Conservation (phyloP, 495 filamentous ascomycete species). For the Aspergillus haitiensis region DNA sequence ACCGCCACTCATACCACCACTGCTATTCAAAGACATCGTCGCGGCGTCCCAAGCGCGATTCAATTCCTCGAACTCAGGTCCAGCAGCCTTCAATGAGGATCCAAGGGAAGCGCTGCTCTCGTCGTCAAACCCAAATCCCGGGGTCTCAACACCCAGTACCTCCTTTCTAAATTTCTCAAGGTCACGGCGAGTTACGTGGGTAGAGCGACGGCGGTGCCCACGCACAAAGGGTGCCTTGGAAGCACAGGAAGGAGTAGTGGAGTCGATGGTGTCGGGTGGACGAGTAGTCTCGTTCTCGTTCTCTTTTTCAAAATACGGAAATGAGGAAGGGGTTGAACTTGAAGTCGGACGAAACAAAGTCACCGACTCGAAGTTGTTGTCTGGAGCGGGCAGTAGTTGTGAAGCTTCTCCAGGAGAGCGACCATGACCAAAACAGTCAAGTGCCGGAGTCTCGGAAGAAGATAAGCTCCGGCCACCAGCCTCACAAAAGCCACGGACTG, state of each 20-base stretch:
- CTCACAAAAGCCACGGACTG: conserved; percentile 16
- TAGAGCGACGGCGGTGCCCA: conserved; percentile 50
- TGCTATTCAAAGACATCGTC: conserved; percentile 41
- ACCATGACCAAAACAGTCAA: conserved; percentile 29
- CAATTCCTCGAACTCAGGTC: conserved; percentile 38
- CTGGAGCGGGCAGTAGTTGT: conserved; percentile 10
- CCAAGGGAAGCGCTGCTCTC: conserved; percentile 31
- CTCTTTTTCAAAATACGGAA: background rate
- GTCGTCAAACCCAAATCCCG: conserved; percentile 34
- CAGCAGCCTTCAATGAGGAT: conserved; percentile 24
- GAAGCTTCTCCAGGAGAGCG: conserved; percentile 4
- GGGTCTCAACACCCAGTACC: conserved; percentile 40
- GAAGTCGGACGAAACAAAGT: conserved; percentile 4
- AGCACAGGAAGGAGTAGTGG: conserved; percentile 32
- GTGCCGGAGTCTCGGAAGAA: conserved; percentile 28
- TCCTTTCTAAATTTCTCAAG: conserved; percentile 48
- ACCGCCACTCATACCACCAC: conserved; percentile 34
- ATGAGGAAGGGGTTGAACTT: background rate
- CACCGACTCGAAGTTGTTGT: conserved; percentile 9
- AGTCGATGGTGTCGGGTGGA: conserved; percentile 42
- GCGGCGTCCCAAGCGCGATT: conserved; percentile 41
- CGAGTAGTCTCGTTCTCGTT: conserved; percentile 19
- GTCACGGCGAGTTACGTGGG: conserved; percentile 47
- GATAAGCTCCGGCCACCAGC: conserved; percentile 21
- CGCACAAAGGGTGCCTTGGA: conserved; percentile 45